Evolutionary conservation across 2,329 filamentous ascomycete species (phyloP), one percentile per base, ranked within the genome.

Genomic region (Oidium heveae): DNA sequence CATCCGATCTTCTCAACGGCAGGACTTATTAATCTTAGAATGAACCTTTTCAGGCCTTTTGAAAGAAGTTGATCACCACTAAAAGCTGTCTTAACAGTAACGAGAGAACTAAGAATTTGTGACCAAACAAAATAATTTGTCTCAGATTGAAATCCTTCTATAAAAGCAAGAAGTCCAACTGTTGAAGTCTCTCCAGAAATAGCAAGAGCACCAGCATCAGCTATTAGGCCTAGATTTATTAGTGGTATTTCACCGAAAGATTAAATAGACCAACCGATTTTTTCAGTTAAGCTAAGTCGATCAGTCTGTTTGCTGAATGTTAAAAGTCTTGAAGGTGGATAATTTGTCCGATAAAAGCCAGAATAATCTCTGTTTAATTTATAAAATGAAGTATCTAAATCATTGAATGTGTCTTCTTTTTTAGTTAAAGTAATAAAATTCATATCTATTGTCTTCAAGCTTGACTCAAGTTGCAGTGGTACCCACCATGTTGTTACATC

Each of bases 401-500:
- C 80, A 52, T 75, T 73, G 56, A 96, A 76, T 13, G 79, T 87
- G 55, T 86, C 80, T 61, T 84, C 75, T 69, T 86, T 95, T 55
- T 75, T 71, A 0, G 80, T 84, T 47, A 98, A 72, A 53, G 85
- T 80, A 39, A 81, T 72, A 20, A 76, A 71, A 56, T 81, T 72
- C 54, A 82, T 71, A 8, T 75, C 77, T 36, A 77, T 70, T 34
- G 80, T 71, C 22, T 81, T 74, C 39, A 74, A 70, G 62, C 86
- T 86, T 54, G 86, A 84, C 66, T 87, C 84, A 32, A 98, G 72
- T 15, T 83, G 84, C 34, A 98, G 75, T 16, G 91, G 91, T 57
- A 96, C 78, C 89, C 91, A 98, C 91, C 91, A 98, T 20, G 79
- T 80, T 2, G 88, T 95, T 63, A 83, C 74, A 63, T 98, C 88